Conservation (phyloP, 2,329 filamentous ascomycete species). For the Venturia carpophila region DNA sequence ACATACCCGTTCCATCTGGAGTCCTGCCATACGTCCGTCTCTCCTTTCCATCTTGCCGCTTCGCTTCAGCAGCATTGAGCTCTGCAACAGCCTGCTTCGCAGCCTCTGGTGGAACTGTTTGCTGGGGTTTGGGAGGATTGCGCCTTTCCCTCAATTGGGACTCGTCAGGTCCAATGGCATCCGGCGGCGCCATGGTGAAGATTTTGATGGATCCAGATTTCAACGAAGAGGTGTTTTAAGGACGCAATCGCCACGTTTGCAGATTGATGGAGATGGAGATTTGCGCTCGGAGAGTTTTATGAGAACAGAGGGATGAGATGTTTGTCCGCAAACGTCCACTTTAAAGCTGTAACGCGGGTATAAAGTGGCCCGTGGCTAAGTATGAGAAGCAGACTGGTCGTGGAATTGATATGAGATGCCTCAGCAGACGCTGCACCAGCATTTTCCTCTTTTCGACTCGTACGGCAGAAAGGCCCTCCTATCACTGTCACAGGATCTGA, state of each 20-base stretch:
- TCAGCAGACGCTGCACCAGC: background rate
- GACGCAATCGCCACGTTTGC: slow-evolving; percentile 12
- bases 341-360: background rate
- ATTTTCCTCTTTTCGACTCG: background rate
- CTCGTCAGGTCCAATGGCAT: slow-evolving; percentile 9
- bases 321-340: background rate
- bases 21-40: slow-evolving; percentile 20
- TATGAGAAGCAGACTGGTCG: background rate
- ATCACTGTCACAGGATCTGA: background rate
- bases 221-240: background rate
- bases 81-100: slow-evolving; percentile 8
- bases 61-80: slow-evolving; percentile 9
- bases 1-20: slow-evolving; percentile 19
- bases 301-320: background rate
- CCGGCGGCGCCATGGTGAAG: background rate
- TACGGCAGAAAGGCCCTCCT: background rate
- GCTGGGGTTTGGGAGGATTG: background rate
- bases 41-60: slow-evolving; percentile 11
- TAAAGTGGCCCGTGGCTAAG: background rate
- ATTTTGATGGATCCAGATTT: background rate
- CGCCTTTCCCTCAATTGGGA: slow-evolving; percentile 15
- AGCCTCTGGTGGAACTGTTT: slow-evolving; percentile 1
- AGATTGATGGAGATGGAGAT: background rate
- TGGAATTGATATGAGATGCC: background rate
- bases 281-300: background rate